Evolutionary conservation across 306 rosid genomes (phyloP).

Genomic region (Cucurbita pepo): DNA sequence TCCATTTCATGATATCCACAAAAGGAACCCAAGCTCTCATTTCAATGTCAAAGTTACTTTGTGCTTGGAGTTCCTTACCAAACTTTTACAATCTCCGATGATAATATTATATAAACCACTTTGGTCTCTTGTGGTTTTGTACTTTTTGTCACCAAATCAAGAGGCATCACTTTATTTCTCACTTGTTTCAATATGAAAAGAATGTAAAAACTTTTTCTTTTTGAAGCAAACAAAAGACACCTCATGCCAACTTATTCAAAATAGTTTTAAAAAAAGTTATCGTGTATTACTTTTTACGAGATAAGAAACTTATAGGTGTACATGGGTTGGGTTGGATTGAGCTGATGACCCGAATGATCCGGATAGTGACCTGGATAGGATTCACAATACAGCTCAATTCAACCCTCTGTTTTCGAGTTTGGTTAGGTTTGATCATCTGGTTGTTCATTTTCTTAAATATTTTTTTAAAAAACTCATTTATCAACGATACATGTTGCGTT

Average conservation of each 20-base stretch:
- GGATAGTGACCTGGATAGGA: too few species aligned
- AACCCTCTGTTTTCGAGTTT: too few species aligned
- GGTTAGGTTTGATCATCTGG: too few species aligned
- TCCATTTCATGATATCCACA: constrained; percentile 6
- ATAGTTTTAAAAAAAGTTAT: neutral
- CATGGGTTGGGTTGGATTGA: too few species aligned
- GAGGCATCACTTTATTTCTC: neutral
- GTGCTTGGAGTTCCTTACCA: neutral
- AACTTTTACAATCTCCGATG: constrained; percentile 2
- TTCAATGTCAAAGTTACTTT: neutral
- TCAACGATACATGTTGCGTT: too few species aligned
- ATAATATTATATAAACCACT: neutral
- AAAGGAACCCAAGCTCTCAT: constrained; percentile 3
- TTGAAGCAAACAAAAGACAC: neutral
- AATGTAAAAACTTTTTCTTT: neutral
- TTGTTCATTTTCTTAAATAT: too few species aligned
- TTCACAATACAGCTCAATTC: too few species aligned
- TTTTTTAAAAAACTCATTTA: too few species aligned
- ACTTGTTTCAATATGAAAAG: neutral
- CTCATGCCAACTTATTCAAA: neutral
- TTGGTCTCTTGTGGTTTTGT: constrained; percentile 1
- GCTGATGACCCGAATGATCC: too few species aligned
- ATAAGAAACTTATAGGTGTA: too few species aligned
- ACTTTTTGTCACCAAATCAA: constrained; percentile 9
- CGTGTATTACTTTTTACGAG: neutral